Evolutionary conservation across 2,329 filamentous ascomycete species (phyloP), one percentile per base, ranked within the genome.

Genomic region (Hymenoscyphus linearis): DNA sequence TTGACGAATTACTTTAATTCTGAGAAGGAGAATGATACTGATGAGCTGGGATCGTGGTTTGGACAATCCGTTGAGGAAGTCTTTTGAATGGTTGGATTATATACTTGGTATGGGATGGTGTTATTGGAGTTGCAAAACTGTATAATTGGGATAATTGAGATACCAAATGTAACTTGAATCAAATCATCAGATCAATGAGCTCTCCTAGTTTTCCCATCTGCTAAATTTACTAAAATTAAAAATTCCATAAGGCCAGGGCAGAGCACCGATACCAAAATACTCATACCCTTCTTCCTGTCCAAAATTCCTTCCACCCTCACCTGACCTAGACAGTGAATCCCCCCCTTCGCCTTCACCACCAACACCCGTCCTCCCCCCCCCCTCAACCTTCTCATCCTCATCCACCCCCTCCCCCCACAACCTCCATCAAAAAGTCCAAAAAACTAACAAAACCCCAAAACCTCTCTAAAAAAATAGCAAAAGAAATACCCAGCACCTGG

Each of bases 41-140:
- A 76, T 72, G 91, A 96, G 74, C 75, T 96, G 60, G 85, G 84
- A 1, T 80, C 82, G 27, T 97, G 93, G 93, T 97, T 91, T 76
- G 93, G 93, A 54, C 67, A 60, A 26, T 63, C 66, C 47, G 69
- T 72, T 27, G 67, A 65, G 1, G 69, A 71, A 40, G 62, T 69
- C 5, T 73, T 74, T 60, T 74, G 59, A 66, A 26, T 25, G n/a
- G n/a, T 22, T 3, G 18, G 16, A 37, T 7, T 25, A 9, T 55
- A n/a, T 18, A 13, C 13, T 26, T 9, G 18, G 5, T 50, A 50
- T 13, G 44, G 13, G 5, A 14, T 37, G 35, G 53, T 31, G 53
- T 5, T 26, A 7, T 25, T 55, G 53, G 53, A 55, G 53, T 55
- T 55, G 53, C 18, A 37, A 55, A 55, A n/a, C 18, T 50, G 44